Base-by-base conservation (phyloP, 2,329 filamentous ascomycete species). In the Tolypocladium endophyticum region DNA sequence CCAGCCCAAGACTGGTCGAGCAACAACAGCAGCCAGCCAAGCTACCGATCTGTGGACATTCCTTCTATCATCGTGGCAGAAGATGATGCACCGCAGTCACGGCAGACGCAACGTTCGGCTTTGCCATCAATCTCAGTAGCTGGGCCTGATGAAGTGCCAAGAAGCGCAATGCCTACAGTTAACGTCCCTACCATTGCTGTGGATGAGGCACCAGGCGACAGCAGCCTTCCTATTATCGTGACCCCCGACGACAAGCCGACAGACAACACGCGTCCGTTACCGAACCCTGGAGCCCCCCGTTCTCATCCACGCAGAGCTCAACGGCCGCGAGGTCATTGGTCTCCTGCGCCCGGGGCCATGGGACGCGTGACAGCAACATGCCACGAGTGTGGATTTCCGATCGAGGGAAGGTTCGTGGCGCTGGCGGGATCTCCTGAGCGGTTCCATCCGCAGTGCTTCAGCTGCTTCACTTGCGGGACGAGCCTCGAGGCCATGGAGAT, bases 401-500 rank as follows among this genome's bases (percentile, higher is more conserved):
- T 99, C 65, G 86, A 94, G 60, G 94, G 94, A 3, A 89, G 93
- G 60, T 93, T 96, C 64, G 88, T 97, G 28, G 90, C 88, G 5
- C 85, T 96, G 8, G 87, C 86, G 1, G 91, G 91, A 33, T 80
- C 83, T 45, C 68, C 75, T 4, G 82, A 86, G 67, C 88, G 92
- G 25, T 97, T 97, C 72, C 94, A 99, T 67, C 92, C 94, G 0
- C 85, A 92, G 64, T 99, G 94, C 74, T 97, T 99, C 77, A 82
- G 84, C 52, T 99, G 94, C 77, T 88, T 90, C 72, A 83, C 89
- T 61, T 99, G 94, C 72, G 86, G 87, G 36, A 96, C 92, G 12
- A 83, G 87, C 25, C 87, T 99, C 23, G 94, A 99, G 76, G 93
- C 92, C 59, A 89, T 99, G 60, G 94, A 96, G 67, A 97, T 99